Percentiles rank a stretch among this genome's conserved stretches.
These are phyloP conservation scores for Arthrobotrys sphaeroides DNA, from an alignment of 2,329 filamentous ascomycete genomes.

Conservation along the genomic window DNA sequence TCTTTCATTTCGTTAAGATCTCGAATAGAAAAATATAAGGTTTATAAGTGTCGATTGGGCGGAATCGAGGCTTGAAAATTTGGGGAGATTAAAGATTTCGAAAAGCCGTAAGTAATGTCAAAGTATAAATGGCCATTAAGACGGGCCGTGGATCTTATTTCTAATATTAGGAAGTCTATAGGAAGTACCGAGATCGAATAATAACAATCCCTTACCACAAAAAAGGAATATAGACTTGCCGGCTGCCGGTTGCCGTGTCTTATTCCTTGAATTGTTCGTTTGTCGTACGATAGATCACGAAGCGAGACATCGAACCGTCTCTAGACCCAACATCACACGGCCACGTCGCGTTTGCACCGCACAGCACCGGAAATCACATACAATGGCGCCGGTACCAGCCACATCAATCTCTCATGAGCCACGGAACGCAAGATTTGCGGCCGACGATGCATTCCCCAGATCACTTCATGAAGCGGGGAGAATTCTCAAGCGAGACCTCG, in stretches of 20 bases:
- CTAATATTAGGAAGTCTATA: constrained; percentile 1
- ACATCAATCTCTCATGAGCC: constrained; percentile 22
- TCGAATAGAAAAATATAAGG: neutral
- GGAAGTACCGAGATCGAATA: neutral
- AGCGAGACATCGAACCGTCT: constrained; percentile 12
- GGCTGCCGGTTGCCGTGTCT: neutral
- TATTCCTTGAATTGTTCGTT: neutral
- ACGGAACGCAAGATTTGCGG: constrained; percentile 10
- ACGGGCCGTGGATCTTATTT: constrained; percentile 1
- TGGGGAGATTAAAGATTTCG: constrained; percentile 21
- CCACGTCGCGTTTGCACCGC: neutral
- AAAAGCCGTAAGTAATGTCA: neutral
- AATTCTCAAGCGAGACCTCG: constrained; percentile 38
- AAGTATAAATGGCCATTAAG: neutral
- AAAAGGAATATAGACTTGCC: neutral
- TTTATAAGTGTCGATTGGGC: constrained; percentile 8
- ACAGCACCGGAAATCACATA: constrained; percentile 2
- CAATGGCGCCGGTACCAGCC: constrained; percentile 47
- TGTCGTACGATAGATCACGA: constrained; percentile 6
- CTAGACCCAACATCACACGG: neutral
- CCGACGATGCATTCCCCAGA: neutral
- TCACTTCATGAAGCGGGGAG: constrained; percentile 14
- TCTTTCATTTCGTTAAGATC: neutral
- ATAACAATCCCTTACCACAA: neutral
- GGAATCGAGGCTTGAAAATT: constrained; percentile 7